Conservation (phyloP, 106 monocot genomes). For the Dactylorhiza incarnata region DNA sequence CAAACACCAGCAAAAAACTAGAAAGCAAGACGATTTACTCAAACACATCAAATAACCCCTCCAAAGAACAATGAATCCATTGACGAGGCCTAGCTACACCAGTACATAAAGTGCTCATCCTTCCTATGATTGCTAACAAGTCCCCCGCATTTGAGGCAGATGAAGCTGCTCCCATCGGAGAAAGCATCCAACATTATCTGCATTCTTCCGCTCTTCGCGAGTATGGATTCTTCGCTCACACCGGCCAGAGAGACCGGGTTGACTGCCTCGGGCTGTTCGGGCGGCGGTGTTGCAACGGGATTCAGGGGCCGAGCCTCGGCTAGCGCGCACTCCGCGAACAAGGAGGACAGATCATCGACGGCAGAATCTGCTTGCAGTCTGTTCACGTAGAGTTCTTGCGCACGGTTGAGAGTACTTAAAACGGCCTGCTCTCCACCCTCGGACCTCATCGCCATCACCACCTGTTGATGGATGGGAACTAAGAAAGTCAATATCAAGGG, state of each 20-base stretch:
- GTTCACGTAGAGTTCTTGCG: constrained; percentile 66
- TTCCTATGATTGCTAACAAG: constrained; percentile 66
- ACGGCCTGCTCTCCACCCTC: constrained; percentile 77
- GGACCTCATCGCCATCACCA: constrained; percentile 51
- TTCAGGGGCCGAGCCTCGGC: constrained; percentile 51
- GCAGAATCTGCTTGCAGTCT: constrained; percentile 31
- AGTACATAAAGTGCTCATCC: constrained; percentile 82
- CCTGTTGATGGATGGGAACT: constrained; percentile 19
- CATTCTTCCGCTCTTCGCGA: constrained; percentile 69
- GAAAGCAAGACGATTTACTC: too few species aligned
- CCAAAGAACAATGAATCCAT: too few species aligned
- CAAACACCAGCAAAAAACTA: too few species aligned
- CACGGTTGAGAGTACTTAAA: constrained; percentile 49
- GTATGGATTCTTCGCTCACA: constrained; percentile 39
- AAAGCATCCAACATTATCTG: constrained; percentile 86
- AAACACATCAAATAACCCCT: too few species aligned
- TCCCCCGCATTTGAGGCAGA: constrained; percentile 87
- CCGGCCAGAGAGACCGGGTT: constrained; percentile 8
- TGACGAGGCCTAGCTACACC: constrained; percentile 41
- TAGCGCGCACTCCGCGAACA: constrained; percentile 90
- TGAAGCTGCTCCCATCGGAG: constrained; percentile 91
- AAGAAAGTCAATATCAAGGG: background rate
- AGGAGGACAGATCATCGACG: constrained; percentile 58
- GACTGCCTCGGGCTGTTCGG: background rate
- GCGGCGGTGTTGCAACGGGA: background rate